Percentiles rank a stretch among this genome's conserved stretches.
Evolutionary conservation across 345 rosid genomes (phyloP).

Genomic region (Salix viminalis): DNA sequence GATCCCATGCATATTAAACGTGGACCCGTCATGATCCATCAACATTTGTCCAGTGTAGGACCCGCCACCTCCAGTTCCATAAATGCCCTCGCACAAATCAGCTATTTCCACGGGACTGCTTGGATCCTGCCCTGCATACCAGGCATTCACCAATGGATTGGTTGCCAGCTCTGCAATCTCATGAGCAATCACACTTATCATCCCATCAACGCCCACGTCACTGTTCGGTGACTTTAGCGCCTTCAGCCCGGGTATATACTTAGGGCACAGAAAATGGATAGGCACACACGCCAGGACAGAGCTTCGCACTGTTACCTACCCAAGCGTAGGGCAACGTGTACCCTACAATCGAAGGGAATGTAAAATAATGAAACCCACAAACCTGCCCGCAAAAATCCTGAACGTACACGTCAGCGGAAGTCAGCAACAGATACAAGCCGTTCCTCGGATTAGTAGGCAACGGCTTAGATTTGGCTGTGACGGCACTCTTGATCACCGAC

Average conservation of each 20-base stretch:
- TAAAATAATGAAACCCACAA: slow-evolving; percentile 94
- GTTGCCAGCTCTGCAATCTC: slow-evolving; percentile 95
- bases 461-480: slow-evolving; percentile 59
- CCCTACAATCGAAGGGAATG: slow-evolving; percentile 92
- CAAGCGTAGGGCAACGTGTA: slow-evolving; percentile 94
- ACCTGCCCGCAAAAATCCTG: slow-evolving; percentile 93
- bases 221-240: slow-evolving; percentile 76
- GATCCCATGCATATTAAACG: slow-evolving; percentile 85
- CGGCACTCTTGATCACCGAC: slow-evolving; percentile 79
- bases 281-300: slow-evolving; percentile 88
- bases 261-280: slow-evolving; percentile 86
- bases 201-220: slow-evolving; percentile 87
- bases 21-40: slow-evolving; percentile 63
- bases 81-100: slow-evolving; percentile 93
- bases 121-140: slow-evolving; percentile 96
- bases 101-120: slow-evolving; percentile 87
- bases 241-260: slow-evolving; percentile 57
- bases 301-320: slow-evolving; percentile 90
- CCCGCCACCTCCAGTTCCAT: slow-evolving; percentile 97
- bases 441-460: slow-evolving; percentile 63
- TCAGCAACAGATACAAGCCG: slow-evolving; percentile 76
- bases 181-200: slow-evolving; percentile 92
- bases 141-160: slow-evolving; percentile 90
- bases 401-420: slow-evolving; percentile 85
- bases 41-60: slow-evolving; percentile 86